phyloP scores from a whole-genome alignment of 176 grass and related monocot species.

The Zea mays region DNA sequence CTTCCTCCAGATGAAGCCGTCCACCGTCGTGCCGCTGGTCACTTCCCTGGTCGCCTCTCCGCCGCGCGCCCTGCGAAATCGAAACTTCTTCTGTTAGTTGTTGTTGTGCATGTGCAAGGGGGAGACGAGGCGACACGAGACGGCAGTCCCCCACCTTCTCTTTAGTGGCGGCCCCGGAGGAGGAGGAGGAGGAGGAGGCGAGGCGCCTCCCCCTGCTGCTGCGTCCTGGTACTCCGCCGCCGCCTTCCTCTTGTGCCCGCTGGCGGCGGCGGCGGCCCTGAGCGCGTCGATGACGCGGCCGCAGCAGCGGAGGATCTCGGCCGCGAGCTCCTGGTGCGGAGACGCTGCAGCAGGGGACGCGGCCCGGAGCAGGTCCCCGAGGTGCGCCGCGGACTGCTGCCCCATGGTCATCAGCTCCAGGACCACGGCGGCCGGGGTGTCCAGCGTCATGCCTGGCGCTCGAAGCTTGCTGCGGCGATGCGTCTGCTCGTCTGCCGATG shows the following conservation, averaged over 20 bases:
- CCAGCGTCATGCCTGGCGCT: slow-evolving; percentile 29
- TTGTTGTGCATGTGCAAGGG: neutral
- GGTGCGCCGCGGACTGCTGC: slow-evolving; percentile 43
- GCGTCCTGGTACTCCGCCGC: neutral
- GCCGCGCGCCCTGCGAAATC: slow-evolving; percentile 34
- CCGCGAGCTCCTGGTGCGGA: slow-evolving; percentile 40
- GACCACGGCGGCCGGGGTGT: slow-evolving; percentile 32
- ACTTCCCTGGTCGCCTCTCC: slow-evolving; percentile 31
- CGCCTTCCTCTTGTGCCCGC: slow-evolving; percentile 37
- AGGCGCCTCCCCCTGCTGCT: neutral
- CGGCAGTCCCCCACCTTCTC: slow-evolving; percentile 18
- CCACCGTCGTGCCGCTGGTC: slow-evolving; percentile 28
- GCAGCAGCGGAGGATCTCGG: slow-evolving; percentile 53
- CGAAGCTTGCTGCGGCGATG: neutral
- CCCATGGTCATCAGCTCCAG: slow-evolving; percentile 56
- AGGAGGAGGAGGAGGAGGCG: neutral
- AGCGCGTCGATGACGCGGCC: slow-evolving; percentile 43
- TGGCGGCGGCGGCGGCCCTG: neutral
- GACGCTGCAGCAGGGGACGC: no score
- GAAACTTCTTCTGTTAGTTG: neutral
- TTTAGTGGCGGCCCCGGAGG: neutral
- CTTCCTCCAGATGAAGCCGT: slow-evolving; percentile 73
- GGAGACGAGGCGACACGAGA: neutral
- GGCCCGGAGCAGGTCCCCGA: slow-evolving; percentile 35
- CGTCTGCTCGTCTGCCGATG: no score